Conservation (phyloP, 2,329 filamentous ascomycete genomes). For the Talaromyces sp. region DNA sequence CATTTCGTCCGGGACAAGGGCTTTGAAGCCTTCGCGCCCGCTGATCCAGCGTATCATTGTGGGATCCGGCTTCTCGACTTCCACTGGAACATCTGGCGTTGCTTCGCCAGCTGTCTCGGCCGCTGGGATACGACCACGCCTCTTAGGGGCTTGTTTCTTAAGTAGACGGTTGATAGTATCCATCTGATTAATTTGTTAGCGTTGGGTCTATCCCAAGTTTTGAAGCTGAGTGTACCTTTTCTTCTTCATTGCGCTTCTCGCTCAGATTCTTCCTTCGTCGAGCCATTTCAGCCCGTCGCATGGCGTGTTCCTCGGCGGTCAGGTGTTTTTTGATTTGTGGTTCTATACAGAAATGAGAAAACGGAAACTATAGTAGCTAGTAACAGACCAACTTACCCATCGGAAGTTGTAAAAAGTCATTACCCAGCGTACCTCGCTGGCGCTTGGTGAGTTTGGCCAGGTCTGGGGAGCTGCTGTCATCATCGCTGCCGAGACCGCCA, state of each 20-base stretch:
- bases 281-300: slow-evolving; percentile 69
- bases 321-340: slow-evolving; percentile 68
- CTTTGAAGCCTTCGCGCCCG: slow-evolving; percentile 32
- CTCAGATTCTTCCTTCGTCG: slow-evolving; percentile 66
- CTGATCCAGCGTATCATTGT: slow-evolving; percentile 43
- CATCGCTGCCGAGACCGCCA: slow-evolving; percentile 40
- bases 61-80: slow-evolving; percentile 35
- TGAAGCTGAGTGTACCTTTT: slow-evolving; percentile 49
- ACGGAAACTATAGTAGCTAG: slow-evolving; percentile 10
- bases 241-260: slow-evolving; percentile 72
- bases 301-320: slow-evolving; percentile 66
- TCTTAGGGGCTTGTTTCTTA: slow-evolving; percentile 60
- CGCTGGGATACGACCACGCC: slow-evolving; percentile 43
- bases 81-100: slow-evolving; percentile 32
- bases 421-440: slow-evolving; percentile 56
- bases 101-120: slow-evolving; percentile 37
- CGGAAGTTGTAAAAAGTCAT: slow-evolving; percentile 47
- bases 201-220: background rate
- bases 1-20: slow-evolving; percentile 45
- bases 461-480: slow-evolving; percentile 54
- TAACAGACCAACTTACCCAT: slow-evolving; percentile 42
- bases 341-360: slow-evolving; percentile 35
- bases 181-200: slow-evolving; percentile 39
- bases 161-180: slow-evolving; percentile 63
- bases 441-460: slow-evolving; percentile 62